Evolutionary conservation across 208 protist genomes (phyloP), one percentile per base, ranked within the genome.

Genomic region (Leishmania gerbilli): DNA sequence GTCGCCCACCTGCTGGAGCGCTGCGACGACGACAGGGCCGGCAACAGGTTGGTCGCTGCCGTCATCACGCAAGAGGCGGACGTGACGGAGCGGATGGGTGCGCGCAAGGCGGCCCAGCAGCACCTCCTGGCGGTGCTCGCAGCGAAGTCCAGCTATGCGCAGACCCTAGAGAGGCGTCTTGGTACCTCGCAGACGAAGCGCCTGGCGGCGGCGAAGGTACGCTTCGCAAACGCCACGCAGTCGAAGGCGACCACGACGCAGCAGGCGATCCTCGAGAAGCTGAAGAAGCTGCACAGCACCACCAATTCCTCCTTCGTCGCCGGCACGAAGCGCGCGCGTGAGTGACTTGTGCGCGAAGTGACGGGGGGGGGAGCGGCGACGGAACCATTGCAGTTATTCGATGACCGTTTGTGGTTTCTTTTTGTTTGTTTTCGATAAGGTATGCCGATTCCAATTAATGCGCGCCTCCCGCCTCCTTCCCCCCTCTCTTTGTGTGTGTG

Each of bases 171-270:
- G 56, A 89, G 93, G 74, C 83, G 74, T 53, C 64, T 91, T 2
- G 91, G 92, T 15, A 74, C 49, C 42, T 79, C 86, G 47, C 83
- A 88, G 75, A 80, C 77, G 45, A 90, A 88, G 76, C 91, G 88
- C 74, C 88, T 97, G 49, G 45, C 76, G 11, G 87, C 84, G 4
- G 92, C 92, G 31, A 90, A 85, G 79, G 86, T 90, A n/a, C 84
- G 83, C 31, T 95, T 93, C 82, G 84, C 81, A 47, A 94, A 91
- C 47, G 82, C 85, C 1, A 95, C 89, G 15, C 84, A 90, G 72
- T 89, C 95, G n/a, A 91, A 90, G 71, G 80, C 86, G 19, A 49
- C 81, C 24, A 84, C 88, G n/a, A 96, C 92, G 11, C 91, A 94
- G 76, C 82, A 91, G 40, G 79, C 79, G 17, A 87, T 96, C 77